Base-by-base conservation (phyloP, 2,329 filamentous ascomycete species). In the Aspergillus pseudoviridinutans region DNA sequence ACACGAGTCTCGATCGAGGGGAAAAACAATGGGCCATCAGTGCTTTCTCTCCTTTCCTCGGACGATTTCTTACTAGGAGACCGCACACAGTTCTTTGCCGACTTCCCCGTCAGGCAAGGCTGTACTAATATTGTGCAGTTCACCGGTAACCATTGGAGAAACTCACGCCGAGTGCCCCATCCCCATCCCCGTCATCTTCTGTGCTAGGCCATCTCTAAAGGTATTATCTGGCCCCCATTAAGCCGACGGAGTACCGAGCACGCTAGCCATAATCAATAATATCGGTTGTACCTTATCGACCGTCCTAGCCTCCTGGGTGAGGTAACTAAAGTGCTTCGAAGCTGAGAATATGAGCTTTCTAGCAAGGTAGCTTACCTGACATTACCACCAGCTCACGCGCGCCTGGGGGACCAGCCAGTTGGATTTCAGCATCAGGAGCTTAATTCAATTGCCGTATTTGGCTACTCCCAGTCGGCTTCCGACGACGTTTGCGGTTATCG, bases 371-470 rank as follows among this genome's bases (percentile, higher is more conserved):
- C 8, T 24, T 7, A 47, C 44, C 12, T 14, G 5, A 6, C 20
- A 27, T 24, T 24, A 47, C 22, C 5, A 25, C 22, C 12, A 3
- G 9, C 22, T 46, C 24, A 4, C 12, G 24, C 4, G n/a, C 10
- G 24, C 24, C 44, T 47, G 17, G 17, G 44, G 24, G 22, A 24
- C 24, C 44, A 41, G 29, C 55, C 47, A 22, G 42, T 46, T 44
- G 50, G 44, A 58, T 50, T 49, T 29, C 28, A 38, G 51, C 50
- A 44, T 49, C 25, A 50, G 58, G 55, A 62, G 58, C 58, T 63
- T 61, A 56, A 51, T 54, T 63, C 58, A 61, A 60, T 61, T 55
- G 52, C 58, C 59, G 59, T n/a, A 51, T 58, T 58, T 58, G 52
- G 58, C 56, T 47, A 57, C 57, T 58, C 54, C 32, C 32, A 38